Percentiles rank a stretch among this genome's conserved stretches.
These are phyloP conservation scores for Coemansia sp. DNA, from an alignment of 192 early-diverging fungal species.

Conservation along the genomic window DNA sequence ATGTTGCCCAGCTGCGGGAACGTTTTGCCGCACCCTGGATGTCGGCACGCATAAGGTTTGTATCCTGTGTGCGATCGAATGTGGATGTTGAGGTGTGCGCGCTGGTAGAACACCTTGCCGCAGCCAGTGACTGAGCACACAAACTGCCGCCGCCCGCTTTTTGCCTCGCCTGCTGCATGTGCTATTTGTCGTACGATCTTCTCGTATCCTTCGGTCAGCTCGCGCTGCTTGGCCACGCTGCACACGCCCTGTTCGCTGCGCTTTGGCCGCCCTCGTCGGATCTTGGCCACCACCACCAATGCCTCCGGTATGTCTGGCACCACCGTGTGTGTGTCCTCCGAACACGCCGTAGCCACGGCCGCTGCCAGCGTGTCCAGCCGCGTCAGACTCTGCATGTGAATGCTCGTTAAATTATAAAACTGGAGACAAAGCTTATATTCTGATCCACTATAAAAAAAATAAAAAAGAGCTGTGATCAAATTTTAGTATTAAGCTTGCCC, in stretches of 20 bases:
- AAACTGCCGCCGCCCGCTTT: constrained; percentile 45
- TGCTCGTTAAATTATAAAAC: constrained; percentile 7
- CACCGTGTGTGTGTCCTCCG: constrained; percentile 23
- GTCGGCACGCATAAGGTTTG: constrained; percentile 60
- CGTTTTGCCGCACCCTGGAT: constrained; percentile 71
- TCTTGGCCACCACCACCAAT: constrained; percentile 43
- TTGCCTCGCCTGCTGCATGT: constrained; percentile 47
- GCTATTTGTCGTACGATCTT: constrained; percentile 47
- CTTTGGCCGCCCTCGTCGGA: constrained; percentile 50
- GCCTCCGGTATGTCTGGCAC: constrained; percentile 46
- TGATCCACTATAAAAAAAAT: constrained; percentile 15
- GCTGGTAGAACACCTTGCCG: constrained; percentile 66
- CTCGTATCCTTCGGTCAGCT: constrained; percentile 34
- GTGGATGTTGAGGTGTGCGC: constrained; percentile 75
- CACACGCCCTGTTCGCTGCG: constrained; percentile 21
- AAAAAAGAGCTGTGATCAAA: constrained; percentile 2
- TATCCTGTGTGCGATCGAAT: constrained; percentile 59
- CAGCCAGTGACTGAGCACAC: constrained; percentile 58
- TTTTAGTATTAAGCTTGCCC: constrained; percentile 1
- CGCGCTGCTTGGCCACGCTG: constrained; percentile 18
- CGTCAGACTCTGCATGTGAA: not conserved
- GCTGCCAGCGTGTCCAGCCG: constrained; percentile 35
- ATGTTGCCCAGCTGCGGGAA: constrained; percentile 82
- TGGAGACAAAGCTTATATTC: not conserved
- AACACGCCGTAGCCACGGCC: constrained; percentile 23